phyloP scores from a whole-genome alignment of 163 green algal species.

The Prototheca cutis region DNA sequence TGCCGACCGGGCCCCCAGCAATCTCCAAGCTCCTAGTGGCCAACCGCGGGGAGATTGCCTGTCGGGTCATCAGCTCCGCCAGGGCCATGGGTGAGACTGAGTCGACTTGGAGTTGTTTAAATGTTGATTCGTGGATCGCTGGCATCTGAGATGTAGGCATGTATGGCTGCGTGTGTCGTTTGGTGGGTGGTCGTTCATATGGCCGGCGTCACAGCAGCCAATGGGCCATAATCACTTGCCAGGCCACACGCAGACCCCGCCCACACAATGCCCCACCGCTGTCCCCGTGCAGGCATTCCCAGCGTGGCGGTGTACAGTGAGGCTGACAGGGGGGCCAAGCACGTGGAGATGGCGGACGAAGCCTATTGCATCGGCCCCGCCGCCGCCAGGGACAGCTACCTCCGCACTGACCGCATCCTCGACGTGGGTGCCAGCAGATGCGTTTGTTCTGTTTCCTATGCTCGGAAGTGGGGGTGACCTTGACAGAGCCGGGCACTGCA shows the following conservation, averaged over 20 bases:
- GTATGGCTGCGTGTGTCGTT: neutral
- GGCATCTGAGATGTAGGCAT: neutral
- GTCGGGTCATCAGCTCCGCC: constrained; percentile 66
- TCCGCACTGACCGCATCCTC: constrained; percentile 41
- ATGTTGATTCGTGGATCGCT: neutral
- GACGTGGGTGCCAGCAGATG: constrained; percentile 4
- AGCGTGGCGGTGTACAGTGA: constrained; percentile 82
- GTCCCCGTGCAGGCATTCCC: constrained; percentile 44
- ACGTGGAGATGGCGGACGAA: constrained; percentile 59
- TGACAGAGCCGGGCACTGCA: no score
- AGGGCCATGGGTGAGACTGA: constrained; percentile 36
- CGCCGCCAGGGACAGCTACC: constrained; percentile 64
- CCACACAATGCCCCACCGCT: neutral
- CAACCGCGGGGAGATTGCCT: constrained; percentile 85
- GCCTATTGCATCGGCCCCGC: constrained; percentile 64
- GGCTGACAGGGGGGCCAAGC: constrained; percentile 50
- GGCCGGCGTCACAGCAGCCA: no score
- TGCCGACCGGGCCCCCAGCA: neutral
- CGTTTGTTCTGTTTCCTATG: neutral
- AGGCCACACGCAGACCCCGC: no score
- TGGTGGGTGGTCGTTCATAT: no score
- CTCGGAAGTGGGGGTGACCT: neutral
- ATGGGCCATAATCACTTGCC: no score
- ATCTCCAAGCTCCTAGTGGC: constrained; percentile 54
- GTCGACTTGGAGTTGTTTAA: neutral